phyloP scores from a whole-genome alignment of 1,284 basidiomycete genomes.

The Cryptococcus maquisensis region DNA sequence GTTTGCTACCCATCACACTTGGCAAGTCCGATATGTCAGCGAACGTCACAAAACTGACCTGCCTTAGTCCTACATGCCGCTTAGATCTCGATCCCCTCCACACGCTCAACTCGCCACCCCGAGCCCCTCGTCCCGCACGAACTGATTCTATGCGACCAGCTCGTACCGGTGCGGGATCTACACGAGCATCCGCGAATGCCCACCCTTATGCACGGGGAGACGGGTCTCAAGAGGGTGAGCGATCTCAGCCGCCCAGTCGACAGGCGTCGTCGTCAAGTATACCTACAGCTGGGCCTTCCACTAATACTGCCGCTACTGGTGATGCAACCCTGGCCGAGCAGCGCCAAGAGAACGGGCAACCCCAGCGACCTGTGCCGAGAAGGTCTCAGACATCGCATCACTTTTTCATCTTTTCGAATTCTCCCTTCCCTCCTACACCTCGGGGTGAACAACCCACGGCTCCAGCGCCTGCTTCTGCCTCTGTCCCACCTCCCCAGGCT shows the following conservation, averaged over 20 bases:
- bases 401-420: too few relatives aligned
- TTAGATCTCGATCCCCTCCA: conserved; percentile 46
- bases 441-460: too few relatives aligned
- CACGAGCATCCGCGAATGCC: not conserved
- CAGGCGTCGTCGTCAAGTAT: not conserved
- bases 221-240: not conserved
- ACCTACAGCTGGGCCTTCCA: not conserved
- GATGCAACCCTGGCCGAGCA: not conserved
- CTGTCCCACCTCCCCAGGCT: too few relatives aligned
- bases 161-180: conserved; percentile 10
- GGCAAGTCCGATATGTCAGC: conserved; percentile 29
- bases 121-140: conserved; percentile 20
- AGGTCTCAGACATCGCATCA: too few relatives aligned
- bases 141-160: conserved; percentile 19
- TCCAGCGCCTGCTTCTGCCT: too few relatives aligned
- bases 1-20: conserved; percentile 44
- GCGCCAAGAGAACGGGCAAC: too few relatives aligned
- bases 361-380: too few relatives aligned
- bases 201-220: conserved; percentile 23
- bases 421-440: too few relatives aligned
- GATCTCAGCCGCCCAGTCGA: not conserved
- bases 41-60: not conserved
- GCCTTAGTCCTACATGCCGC: conserved; percentile 42
- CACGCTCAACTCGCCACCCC: conserved; percentile 27
- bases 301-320: not conserved